Evolutionary conservation across 2,329 filamentous ascomycete species (phyloP), one percentile per base, ranked within the genome.

Genomic region (Cladophialophora psammophila): DNA sequence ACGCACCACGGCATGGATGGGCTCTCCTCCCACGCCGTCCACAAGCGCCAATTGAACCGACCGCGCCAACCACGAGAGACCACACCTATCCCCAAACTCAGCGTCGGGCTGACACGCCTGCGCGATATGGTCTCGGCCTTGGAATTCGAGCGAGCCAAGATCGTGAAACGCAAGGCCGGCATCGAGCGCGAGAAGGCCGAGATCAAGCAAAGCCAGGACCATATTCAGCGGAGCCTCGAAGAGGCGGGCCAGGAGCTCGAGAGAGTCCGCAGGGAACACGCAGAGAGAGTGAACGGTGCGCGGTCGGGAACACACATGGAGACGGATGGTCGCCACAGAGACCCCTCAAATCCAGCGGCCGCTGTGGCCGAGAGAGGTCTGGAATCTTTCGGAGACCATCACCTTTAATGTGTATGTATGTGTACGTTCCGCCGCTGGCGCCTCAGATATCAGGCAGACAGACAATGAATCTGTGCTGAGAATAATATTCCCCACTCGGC

Each of bases 1-100:
- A 94, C 92, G 8, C 87, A 91, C 20, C 91, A 92, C 3, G 94
- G 93, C n/a, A 90, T 95, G 81, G 94, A 94, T 73, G 91, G 89
- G 0, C 75, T 91, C 12, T 15, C 63, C 38, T 38, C 63, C 15
- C 65, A 70, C 63, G 55, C 53, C 3, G 48, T 60, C 18, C 67
- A 67, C 31, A 68, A 42, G 12, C 63, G 64, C 5, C 69, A 68
- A 26, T 58, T 65, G 15, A 65, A 59, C 18, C 69, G 72, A 12
- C 72, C 72, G 0, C 54, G 65, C 20, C 70, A 70, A 40, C 72
- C 72, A 32, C 55, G 68, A 10, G 68, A 71, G 32, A 73, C 69
- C 18, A 71, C 67, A 20, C 42, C 70, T 13, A 67, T 73, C 15
- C 67, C 69, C 12, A 72, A 71, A 60, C 65, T 73, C 34, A 69